These are phyloP conservation scores for Epichloe brachyelytri DNA, from an alignment of 2,329 filamentous ascomycete species.

Conservation along the genomic window DNA sequence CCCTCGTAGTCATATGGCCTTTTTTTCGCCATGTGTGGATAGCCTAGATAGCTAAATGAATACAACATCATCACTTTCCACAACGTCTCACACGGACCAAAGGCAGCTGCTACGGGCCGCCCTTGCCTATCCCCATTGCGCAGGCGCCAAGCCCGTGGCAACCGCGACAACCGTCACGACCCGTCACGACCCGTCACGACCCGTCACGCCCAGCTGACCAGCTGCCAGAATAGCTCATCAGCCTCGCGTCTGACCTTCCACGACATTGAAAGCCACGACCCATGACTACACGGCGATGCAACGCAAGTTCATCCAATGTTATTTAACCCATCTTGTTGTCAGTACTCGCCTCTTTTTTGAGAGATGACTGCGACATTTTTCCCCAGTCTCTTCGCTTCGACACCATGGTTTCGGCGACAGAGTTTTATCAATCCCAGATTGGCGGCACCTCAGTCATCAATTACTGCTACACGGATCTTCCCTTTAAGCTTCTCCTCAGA, in stretches of 20 bases:
- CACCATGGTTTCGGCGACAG: constrained; percentile 18
- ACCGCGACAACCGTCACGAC: background rate
- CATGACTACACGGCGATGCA: background rate
- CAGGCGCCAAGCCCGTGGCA: background rate
- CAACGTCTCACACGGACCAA: too few species aligned
- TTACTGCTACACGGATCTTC: constrained; percentile 47
- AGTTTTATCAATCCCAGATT: constrained; percentile 46
- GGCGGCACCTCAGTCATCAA: constrained; percentile 44
- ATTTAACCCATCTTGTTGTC: background rate
- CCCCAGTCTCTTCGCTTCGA: background rate
- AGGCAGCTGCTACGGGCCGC: too few species aligned
- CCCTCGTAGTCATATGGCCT: too few species aligned
- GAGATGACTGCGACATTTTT: background rate
- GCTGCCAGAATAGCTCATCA: background rate
- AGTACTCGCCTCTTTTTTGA: background rate
- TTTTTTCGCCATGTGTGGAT: too few species aligned
- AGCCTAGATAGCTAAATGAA: too few species aligned
- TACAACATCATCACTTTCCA: too few species aligned
- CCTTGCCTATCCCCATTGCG: too few species aligned
- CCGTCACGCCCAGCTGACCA: background rate
- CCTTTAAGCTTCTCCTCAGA: constrained; percentile 35
- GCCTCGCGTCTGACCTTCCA: background rate
- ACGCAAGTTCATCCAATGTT: background rate
- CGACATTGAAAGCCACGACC: background rate
- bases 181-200: background rate